phyloP scores from a whole-genome alignment of 306 rosid species.

The Hippophae gyantsensis region DNA sequence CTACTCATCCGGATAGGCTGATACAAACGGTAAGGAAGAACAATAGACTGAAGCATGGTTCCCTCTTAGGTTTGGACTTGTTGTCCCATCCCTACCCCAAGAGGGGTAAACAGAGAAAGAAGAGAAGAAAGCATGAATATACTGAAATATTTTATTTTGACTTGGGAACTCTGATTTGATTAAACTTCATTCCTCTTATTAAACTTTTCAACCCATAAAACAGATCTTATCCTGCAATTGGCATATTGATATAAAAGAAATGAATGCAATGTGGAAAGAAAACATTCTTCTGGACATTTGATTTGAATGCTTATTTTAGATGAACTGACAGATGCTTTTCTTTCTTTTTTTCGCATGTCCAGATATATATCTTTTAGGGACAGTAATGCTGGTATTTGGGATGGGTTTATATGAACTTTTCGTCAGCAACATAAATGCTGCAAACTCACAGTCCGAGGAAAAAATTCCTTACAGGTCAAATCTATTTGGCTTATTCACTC shows the following conservation, averaged over 20 bases:
- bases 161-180: background rate
- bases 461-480: conserved; percentile 41
- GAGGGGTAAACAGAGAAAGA: no score
- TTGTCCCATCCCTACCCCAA: no score
- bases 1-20: no score
- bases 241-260: background rate
- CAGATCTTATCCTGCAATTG: background rate
- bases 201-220: background rate
- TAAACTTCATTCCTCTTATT: background rate
- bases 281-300: no score
- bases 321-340: no score
- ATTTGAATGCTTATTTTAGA: no score
- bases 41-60: no score
- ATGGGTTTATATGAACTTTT: conserved; percentile 96
- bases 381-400: conserved; percentile 96
- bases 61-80: no score
- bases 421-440: conserved; percentile 61
- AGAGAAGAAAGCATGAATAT: no score
- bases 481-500: conserved; percentile 68
- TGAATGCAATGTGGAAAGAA: background rate
- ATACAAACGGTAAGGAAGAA: no score
- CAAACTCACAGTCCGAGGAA: conserved; percentile 34
- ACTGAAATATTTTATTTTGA: background rate
- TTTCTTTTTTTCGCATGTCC: conserved; percentile 15
- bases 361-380: conserved; percentile 94